Evolutionary conservation across 202 grass and related monocot genomes (phyloP).

Genomic region (Sporobolus alterniflorus): DNA sequence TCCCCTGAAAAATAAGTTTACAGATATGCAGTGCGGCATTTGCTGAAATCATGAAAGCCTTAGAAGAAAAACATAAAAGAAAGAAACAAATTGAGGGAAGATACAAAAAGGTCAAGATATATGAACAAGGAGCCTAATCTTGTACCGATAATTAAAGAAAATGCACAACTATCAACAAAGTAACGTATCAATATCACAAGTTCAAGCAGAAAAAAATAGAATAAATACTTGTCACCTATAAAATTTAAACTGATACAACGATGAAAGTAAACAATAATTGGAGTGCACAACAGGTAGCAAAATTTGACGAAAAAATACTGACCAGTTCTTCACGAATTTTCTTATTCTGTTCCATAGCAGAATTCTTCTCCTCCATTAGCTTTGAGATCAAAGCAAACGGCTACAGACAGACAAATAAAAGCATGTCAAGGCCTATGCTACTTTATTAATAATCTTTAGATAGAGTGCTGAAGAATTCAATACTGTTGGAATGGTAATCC

Average conservation of each 20-base stretch:
- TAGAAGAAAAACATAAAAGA: not conserved
- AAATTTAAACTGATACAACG: not conserved
- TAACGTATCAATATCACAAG: not conserved
- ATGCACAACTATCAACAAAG: slow-evolving; percentile 12
- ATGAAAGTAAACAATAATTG: not conserved
- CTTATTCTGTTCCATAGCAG: slow-evolving; percentile 67
- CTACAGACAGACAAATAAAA: slow-evolving; percentile 47
- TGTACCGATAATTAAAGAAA: not conserved
- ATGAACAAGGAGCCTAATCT: slow-evolving; percentile 5
- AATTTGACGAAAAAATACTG: slow-evolving; percentile 45
- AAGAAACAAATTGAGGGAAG: not conserved
- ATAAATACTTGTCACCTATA: not conserved
- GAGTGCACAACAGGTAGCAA: not conserved
- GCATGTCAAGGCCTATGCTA: slow-evolving; percentile 13
- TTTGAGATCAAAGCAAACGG: slow-evolving; percentile 55
- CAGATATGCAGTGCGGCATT: not conserved
- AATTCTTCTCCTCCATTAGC: slow-evolving; percentile 73
- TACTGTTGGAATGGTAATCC: not conserved
- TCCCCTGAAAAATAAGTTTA: not conserved
- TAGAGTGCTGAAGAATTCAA: slow-evolving; percentile 1
- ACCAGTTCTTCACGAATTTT: slow-evolving; percentile 80
- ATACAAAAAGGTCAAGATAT: not conserved
- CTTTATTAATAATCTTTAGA: slow-evolving; percentile 14
- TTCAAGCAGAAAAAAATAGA: not conserved
- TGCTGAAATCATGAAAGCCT: slow-evolving; percentile 9